Conservation (phyloP, 2,329 filamentous ascomycete genomes). For the Neocucurbitaria cava region DNA sequence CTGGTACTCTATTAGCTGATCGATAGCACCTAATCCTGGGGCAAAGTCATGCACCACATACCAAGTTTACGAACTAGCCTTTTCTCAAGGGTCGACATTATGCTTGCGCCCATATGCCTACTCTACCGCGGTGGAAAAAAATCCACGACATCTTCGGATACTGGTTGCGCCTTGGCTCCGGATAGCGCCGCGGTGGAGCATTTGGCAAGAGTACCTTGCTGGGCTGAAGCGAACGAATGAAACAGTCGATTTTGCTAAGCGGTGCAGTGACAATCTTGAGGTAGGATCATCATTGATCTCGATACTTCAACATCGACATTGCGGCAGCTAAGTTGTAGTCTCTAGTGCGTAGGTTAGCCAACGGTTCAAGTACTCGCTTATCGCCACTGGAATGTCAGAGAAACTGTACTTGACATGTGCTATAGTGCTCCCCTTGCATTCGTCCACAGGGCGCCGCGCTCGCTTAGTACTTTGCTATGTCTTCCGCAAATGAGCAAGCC, state of each 20-base stretch:
- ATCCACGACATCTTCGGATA: neutral
- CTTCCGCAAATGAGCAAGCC: neutral
- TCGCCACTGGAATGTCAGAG: neutral
- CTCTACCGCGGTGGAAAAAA: neutral
- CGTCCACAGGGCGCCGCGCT: neutral
- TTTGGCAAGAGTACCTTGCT: conserved; percentile 22
- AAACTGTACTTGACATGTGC: neutral
- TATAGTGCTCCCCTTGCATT: neutral
- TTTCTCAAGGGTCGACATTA: conserved; percentile 26
- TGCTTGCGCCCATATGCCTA: conserved; percentile 10
- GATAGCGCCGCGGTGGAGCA: conserved; percentile 4
- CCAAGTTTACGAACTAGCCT: conserved; percentile 37
- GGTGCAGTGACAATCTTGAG: neutral
- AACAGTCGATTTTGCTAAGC: conserved; percentile 23
- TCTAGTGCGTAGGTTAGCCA: too few species aligned
- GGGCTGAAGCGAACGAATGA: conserved; percentile 27
- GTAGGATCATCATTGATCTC: too few species aligned
- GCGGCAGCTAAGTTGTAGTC: too few species aligned
- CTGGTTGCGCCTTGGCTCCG: neutral
- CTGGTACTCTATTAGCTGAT: conserved; percentile 15
- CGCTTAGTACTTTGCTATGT: neutral
- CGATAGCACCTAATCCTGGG: neutral
- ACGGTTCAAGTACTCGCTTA: too few species aligned
- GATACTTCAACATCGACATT: too few species aligned
- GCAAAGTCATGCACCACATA: neutral